These are phyloP conservation scores for Cucumis cinereus DNA, from an alignment of 306 rosid genomes.

Conservation along the genomic window DNA sequence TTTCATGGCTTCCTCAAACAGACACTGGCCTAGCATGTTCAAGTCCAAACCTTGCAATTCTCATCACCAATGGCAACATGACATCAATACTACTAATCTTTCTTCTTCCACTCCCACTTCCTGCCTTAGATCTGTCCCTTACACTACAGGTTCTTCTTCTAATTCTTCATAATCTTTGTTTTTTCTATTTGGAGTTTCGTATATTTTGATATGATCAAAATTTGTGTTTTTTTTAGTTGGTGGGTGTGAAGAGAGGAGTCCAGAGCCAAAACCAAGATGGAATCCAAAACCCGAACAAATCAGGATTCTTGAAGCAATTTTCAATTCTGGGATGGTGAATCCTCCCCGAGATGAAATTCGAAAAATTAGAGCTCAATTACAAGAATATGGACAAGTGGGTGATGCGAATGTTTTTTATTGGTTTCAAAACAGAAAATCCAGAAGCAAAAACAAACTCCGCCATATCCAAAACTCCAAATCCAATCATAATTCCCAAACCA, in stretches of 20 bases:
- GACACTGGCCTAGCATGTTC: conserved; percentile 99
- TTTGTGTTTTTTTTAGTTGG: neutral
- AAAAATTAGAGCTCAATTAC: conserved; percentile 76
- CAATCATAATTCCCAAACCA: conserved; percentile 7
- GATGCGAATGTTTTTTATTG: conserved; percentile 96
- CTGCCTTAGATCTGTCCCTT: conserved; percentile 49
- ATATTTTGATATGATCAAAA: neutral
- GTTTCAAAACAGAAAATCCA: conserved; percentile 93
- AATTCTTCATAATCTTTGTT: neutral
- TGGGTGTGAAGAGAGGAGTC: conserved; percentile 74
- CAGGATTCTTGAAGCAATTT: conserved; percentile 74
- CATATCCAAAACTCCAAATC: conserved; percentile 60
- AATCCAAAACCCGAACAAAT: conserved; percentile 94
- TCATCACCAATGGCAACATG: conserved; percentile 91
- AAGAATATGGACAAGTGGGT: conserved; percentile 91
- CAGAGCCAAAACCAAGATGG: conserved; percentile 96
- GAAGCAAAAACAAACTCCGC: conserved; percentile 96
- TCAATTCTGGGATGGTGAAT: conserved; percentile 95
- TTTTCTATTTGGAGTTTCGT: neutral
- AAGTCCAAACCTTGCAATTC: conserved; percentile 85
- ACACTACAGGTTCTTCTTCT: conserved; percentile 28
- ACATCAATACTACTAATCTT: conserved; percentile 55
- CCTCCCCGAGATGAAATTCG: conserved; percentile 94
- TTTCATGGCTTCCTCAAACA: conserved; percentile 87
- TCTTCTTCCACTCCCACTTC: conserved; percentile 26